Percentiles rank a stretch among this genome's conserved stretches.
These are phyloP conservation scores for Chaetomiaceae sp. DNA, from an alignment of 2,329 filamentous ascomycete species.

Conservation along the genomic window DNA sequence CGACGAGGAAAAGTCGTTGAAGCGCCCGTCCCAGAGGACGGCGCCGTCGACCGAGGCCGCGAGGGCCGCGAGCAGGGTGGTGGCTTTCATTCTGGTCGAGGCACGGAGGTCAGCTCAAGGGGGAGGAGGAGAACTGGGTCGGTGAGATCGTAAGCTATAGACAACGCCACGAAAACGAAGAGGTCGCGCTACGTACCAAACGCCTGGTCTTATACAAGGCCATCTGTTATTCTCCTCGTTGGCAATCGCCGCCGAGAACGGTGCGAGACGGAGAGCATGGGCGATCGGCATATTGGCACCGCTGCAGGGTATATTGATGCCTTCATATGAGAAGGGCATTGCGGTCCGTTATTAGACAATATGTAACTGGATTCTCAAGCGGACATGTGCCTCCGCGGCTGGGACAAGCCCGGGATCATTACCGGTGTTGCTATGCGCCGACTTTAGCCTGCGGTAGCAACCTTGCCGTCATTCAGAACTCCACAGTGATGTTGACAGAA, in stretches of 20 bases:
- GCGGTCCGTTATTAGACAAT: conserved; percentile 14
- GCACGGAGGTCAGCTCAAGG: neutral
- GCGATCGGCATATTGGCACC: neutral
- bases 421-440: neutral
- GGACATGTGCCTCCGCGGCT: conserved; percentile 23
- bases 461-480: neutral
- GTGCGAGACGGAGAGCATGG: neutral
- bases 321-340: conserved; percentile 11
- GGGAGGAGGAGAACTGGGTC: neutral
- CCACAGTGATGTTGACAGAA: neutral
- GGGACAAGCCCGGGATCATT: conserved; percentile 13
- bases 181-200: neutral
- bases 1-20: conserved; percentile 54
- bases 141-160: neutral
- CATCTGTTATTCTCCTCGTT: neutral
- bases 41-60: conserved; percentile 22
- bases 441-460: conserved; percentile 20
- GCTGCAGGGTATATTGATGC: neutral
- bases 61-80: conserved; percentile 16
- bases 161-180: neutral
- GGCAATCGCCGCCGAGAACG: neutral
- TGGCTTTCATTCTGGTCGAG: conserved; percentile 17
- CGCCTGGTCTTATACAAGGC: neutral
- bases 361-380: conserved; percentile 14
- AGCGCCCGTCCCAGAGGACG: conserved; percentile 57